These are phyloP conservation scores for Sporopachydermia quercuum DNA, from an alignment of 805 yeast genomes.

Conservation along the genomic window DNA sequence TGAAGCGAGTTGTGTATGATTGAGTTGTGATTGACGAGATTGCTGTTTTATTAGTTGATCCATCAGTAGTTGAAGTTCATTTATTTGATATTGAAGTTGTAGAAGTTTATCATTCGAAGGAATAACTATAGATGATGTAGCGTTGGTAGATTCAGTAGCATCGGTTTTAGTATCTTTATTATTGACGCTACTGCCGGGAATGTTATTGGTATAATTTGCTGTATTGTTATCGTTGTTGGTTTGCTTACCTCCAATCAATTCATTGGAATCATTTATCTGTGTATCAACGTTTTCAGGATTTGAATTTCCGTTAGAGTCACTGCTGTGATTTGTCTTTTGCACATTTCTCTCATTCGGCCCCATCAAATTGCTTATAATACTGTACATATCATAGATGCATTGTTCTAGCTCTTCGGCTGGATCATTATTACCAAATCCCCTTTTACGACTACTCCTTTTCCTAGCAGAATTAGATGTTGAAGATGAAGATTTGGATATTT, in stretches of 20 bases:
- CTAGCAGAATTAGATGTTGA: no score
- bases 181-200: not conserved
- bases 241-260: no score
- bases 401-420: not conserved
- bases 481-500: not conserved
- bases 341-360: no score
- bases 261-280: no score
- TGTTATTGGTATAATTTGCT: no score
- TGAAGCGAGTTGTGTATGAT: conserved; percentile 4
- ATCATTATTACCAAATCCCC: no score
- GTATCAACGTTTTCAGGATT: not conserved
- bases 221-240: no score
- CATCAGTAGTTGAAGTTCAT: conserved; percentile 8
- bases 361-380: not conserved
- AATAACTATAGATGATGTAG: conserved; percentile 4
- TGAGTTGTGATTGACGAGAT: not conserved
- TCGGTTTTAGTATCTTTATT: not conserved
- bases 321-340: no score
- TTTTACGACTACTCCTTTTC: not conserved
- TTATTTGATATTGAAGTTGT: conserved; percentile 7
- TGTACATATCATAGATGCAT: not conserved
- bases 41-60: conserved; percentile 5
- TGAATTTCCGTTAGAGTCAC: not conserved
- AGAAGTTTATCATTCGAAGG: conserved; percentile 5
- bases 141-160: conserved; percentile 1